Conservation (phyloP, 2,329 filamentous ascomycete genomes). For the Ceratocystiopsis brevicomis region DNA sequence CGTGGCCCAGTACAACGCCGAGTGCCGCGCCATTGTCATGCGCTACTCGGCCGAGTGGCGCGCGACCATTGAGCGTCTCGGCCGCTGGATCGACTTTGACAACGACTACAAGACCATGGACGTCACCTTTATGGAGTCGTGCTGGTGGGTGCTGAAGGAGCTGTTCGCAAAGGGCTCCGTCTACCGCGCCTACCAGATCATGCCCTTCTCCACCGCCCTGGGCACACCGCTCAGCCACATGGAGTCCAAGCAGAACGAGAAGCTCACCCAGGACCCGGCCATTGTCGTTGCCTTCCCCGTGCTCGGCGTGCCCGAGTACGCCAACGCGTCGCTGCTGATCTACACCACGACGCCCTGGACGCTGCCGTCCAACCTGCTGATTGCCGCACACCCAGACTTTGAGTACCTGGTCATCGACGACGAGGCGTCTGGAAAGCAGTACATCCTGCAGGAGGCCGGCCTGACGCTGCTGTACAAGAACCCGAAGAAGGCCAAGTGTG, state of each 20-base stretch:
- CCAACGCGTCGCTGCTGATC: constrained; percentile 56
- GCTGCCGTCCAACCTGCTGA: constrained; percentile 54
- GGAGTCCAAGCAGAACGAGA: constrained; percentile 87
- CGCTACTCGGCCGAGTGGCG: constrained; percentile 76
- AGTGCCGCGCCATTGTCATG: constrained; percentile 89
- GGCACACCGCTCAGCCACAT: constrained; percentile 85
- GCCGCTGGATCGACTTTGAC: constrained; percentile 95
- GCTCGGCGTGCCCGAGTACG: constrained; percentile 56
- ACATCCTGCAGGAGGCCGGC: constrained; percentile 66
- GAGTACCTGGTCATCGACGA: constrained; percentile 76
- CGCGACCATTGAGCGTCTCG: constrained; percentile 67
- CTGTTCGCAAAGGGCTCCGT: constrained; percentile 78
- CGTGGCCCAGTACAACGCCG: constrained; percentile 76
- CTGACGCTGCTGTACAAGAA: constrained; percentile 80
- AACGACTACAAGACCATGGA: constrained; percentile 99
- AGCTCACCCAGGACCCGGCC: constrained; percentile 79
- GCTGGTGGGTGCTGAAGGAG: constrained; percentile 95
- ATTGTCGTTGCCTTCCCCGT: constrained; percentile 79
- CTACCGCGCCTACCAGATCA: constrained; percentile 78
- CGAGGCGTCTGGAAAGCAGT: constrained; percentile 63
- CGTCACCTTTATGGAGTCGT: constrained; percentile 82
- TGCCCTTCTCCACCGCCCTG: constrained; percentile 86
- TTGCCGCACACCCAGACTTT: constrained; percentile 57
- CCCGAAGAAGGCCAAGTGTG: constrained; percentile 75
- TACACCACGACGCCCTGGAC: constrained; percentile 83